These are phyloP conservation scores for Canavalia gladiata DNA, from an alignment of 306 rosid genomes.

Conservation along the genomic window DNA sequence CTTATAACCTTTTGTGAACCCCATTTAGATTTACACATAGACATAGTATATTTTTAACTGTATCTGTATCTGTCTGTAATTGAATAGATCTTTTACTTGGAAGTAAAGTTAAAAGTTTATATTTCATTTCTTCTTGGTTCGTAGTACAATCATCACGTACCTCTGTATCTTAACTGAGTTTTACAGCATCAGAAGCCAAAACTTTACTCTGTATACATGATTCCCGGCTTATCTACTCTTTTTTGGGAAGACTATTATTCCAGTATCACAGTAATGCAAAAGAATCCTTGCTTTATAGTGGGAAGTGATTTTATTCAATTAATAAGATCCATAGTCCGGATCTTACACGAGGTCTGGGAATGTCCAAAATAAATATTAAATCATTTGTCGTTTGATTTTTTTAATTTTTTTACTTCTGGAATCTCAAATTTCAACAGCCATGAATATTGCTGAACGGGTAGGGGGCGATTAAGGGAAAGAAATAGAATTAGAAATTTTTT, in stretches of 20 bases:
- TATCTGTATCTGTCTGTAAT: slow-evolving; percentile 55
- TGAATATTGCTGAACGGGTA: neutral
- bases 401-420: neutral
- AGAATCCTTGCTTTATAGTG: neutral
- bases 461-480: neutral
- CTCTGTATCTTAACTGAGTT: slow-evolving; percentile 1
- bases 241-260: neutral
- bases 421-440: slow-evolving; percentile 21
- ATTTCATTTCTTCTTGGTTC: neutral
- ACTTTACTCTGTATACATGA: neutral
- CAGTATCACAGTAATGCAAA: slow-evolving; percentile 5
- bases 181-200: neutral
- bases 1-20: slow-evolving; percentile 30
- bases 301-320: neutral
- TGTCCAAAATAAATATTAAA: neutral
- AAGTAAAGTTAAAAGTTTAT: neutral
- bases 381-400: neutral
- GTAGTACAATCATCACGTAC: neutral
- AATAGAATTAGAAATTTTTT: neutral
- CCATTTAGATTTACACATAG: slow-evolving; percentile 33
- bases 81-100: slow-evolving; percentile 37
- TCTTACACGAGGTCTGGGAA: neutral
- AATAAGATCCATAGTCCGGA: neutral
- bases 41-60: slow-evolving; percentile 45
- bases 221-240: slow-evolving; percentile 13